Evolutionary conservation across 192 early-diverging fungal species (phyloP).

Genomic region (Coemansia sp.): DNA sequence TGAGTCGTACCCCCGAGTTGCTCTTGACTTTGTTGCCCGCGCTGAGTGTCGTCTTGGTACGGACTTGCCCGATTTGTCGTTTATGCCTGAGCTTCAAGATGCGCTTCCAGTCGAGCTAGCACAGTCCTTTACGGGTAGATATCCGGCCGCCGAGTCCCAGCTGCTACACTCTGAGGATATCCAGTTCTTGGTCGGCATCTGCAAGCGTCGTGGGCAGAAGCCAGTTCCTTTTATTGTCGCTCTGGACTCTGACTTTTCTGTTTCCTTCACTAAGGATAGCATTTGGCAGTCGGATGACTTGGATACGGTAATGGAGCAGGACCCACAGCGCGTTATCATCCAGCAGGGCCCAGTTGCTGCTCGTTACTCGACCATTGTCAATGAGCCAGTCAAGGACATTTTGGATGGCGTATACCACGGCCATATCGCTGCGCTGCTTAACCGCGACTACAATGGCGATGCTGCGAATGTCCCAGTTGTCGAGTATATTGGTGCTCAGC

Average conservation of each 20-base stretch:
- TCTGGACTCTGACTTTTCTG: conserved; percentile 86
- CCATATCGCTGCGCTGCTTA: conserved; percentile 74
- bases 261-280: conserved; percentile 90
- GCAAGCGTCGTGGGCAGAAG: conserved; percentile 64
- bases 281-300: conserved; percentile 89
- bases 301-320: conserved; percentile 77
- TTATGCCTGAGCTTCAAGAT: not conserved
- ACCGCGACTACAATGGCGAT: conserved; percentile 66
- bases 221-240: conserved; percentile 90
- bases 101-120: conserved; percentile 28
- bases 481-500: conserved; percentile 63
- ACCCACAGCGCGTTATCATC: conserved; percentile 79
- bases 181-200: conserved; percentile 44
- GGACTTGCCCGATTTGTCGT: not conserved
- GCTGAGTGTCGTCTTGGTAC: conserved; percentile 68
- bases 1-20: conserved; percentile 63
- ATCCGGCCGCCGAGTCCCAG: conserved; percentile 21
- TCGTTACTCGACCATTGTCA: conserved; percentile 66
- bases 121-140: conserved; percentile 6
- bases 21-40: conserved; percentile 79
- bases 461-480: conserved; percentile 64
- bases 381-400: conserved; percentile 87
- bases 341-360: conserved; percentile 88
- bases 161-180: conserved; percentile 41
- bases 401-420: conserved; percentile 79